These are phyloP conservation scores for Colletotrichum tamarilloi DNA, from an alignment of 2,329 filamentous ascomycete species.

Conservation along the genomic window DNA sequence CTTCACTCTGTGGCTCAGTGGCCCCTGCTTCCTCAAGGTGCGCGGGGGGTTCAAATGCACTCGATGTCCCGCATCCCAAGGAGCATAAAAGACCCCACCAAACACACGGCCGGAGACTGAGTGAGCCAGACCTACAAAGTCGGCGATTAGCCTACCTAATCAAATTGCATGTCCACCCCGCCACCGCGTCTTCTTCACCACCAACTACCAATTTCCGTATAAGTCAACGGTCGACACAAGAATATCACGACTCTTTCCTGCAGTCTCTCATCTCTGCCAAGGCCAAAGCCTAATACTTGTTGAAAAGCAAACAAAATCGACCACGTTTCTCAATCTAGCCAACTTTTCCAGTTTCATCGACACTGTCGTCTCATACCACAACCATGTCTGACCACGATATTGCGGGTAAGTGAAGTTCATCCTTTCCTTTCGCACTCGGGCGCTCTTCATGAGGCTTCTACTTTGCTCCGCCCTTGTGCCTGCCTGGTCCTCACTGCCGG, in stretches of 20 bases:
- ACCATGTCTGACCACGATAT: constrained; percentile 76
- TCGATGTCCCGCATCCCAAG: constrained; percentile 26
- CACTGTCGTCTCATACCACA: neutral
- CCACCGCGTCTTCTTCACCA: neutral
- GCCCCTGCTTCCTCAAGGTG: constrained; percentile 5
- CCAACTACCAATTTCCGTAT: constrained; percentile 15
- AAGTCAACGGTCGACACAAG: neutral
- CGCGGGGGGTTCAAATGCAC: constrained; percentile 31
- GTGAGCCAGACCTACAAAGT: constrained; percentile 14
- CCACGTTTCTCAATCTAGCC: neutral
- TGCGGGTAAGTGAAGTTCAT: constrained; percentile 64
- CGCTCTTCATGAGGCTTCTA: neutral
- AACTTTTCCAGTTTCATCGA: constrained; percentile 1
- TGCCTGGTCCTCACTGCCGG: neutral
- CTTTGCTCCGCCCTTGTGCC: too few relatives aligned
- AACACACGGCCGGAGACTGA: neutral
- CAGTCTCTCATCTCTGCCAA: neutral
- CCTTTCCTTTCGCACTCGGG: neutral
- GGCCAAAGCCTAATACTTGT: neutral
- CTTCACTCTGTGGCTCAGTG: neutral
- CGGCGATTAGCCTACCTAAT: constrained; percentile 6
- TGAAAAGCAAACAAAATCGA: neutral
- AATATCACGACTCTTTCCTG: neutral
- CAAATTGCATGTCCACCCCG: constrained; percentile 20
- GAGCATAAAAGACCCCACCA: constrained; percentile 34